A percentile compares a stretch with the other conserved stretches of the same genome.
Conservation (phyloP, 2,329 filamentous ascomycete genomes). For the Microsporum canis region DNA sequence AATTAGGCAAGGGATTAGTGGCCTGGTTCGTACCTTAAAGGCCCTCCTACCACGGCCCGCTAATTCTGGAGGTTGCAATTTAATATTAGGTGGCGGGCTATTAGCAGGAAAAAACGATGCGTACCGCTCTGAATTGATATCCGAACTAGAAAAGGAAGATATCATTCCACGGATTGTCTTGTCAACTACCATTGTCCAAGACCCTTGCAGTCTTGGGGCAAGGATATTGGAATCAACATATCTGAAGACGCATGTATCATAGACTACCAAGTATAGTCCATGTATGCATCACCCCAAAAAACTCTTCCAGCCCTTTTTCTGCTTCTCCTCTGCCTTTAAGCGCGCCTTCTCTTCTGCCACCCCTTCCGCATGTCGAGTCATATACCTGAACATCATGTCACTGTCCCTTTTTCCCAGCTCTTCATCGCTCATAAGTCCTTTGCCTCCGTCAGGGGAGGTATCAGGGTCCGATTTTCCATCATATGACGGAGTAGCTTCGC, state of each 20-base stretch:
- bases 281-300: background rate
- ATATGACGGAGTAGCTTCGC: background rate
- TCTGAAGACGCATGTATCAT: background rate
- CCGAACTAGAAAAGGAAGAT: background rate
- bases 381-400: conserved; percentile 11
- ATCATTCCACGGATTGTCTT: background rate
- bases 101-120: conserved; percentile 4
- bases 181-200: background rate
- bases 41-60: background rate
- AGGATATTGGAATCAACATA: background rate
- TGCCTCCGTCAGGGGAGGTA: conserved; percentile 12
- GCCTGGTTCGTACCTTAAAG: background rate
- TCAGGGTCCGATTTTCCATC: conserved; percentile 11
- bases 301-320: conserved; percentile 6
- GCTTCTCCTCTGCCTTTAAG: conserved; percentile 2
- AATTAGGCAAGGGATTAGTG: background rate
- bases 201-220: background rate
- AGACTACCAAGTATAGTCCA: background rate
- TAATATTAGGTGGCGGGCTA: conserved; percentile 6
- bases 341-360: conserved; percentile 9
- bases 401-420: conserved; percentile 10
- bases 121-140: conserved; percentile 2
- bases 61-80: background rate
- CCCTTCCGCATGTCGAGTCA: conserved; percentile 7
- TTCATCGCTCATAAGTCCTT: conserved; percentile 12